These are phyloP conservation scores for Phanerodontia chrysosporium DNA, from an alignment of 768 basidiomycete genomes.

Conservation along the genomic window DNA sequence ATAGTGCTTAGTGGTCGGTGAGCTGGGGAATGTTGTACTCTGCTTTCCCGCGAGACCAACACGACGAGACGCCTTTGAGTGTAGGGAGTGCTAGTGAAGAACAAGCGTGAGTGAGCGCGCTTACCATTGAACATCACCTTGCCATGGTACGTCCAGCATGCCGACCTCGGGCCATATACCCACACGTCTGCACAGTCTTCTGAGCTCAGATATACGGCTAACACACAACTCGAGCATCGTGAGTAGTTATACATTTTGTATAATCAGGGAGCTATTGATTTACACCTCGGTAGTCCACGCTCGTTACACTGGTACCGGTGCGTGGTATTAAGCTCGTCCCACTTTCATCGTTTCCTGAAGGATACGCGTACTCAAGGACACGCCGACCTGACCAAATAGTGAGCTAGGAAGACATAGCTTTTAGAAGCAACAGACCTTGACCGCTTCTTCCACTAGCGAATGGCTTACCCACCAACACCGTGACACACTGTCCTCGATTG, in stretches of 20 bases:
- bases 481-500: slow-evolving; percentile 89
- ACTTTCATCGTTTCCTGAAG: slow-evolving; percentile 1
- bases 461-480: slow-evolving; percentile 98
- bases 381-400: slow-evolving; percentile 96
- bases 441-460: slow-evolving; percentile 53
- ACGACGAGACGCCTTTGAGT: too few species aligned
- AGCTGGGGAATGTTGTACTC: not conserved
- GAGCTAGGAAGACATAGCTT: slow-evolving; percentile 27
- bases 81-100: too few species aligned
- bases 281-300: slow-evolving; percentile 84
- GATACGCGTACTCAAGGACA: slow-evolving; percentile 57
- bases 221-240: slow-evolving; percentile 95
- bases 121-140: not conserved
- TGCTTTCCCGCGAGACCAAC: not conserved
- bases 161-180: not conserved
- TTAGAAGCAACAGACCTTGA: not conserved
- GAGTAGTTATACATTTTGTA: slow-evolving; percentile 30
- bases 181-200: slow-evolving; percentile 55
- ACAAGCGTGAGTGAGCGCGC: too few species aligned
- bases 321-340: slow-evolving; percentile 25
- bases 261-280: slow-evolving; percentile 17
- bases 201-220: slow-evolving; percentile 92
- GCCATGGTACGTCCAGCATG: slow-evolving; percentile 17
- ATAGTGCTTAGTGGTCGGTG: slow-evolving; percentile 23
- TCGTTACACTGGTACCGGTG: slow-evolving; percentile 93